Conservation (phyloP, 1,284 basidiomycete species). For the Quambalaria eucalypti region DNA sequence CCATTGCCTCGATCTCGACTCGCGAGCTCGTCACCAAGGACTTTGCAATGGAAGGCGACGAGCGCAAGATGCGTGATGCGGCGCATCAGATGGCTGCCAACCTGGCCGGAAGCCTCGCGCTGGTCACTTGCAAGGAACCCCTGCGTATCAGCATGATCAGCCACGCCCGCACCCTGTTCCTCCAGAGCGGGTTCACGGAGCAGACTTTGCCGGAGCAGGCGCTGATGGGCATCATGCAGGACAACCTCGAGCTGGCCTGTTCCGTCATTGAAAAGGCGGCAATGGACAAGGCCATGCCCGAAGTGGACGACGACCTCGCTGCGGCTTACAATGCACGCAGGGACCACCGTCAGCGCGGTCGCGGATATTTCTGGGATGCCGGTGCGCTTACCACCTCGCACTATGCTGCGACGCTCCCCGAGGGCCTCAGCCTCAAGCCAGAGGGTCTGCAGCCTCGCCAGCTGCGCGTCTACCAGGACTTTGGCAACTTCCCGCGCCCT, state of each 20-base stretch:
- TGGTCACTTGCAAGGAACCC: conserved; percentile 98
- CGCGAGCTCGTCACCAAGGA: conserved; percentile 92
- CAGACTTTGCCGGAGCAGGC: conserved; percentile 53
- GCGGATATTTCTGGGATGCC: conserved; percentile 37
- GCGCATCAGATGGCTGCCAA: conserved; percentile 95
- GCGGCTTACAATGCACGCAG: conserved; percentile 67
- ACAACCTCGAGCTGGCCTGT: conserved; percentile 91
- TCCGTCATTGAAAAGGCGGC: conserved; percentile 92
- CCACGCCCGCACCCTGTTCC: conserved; percentile 62
- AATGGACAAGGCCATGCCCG: conserved; percentile 89
- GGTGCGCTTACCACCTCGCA: conserved; percentile 51
- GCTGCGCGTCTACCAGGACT: conserved; percentile 88
- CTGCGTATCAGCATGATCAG: conserved; percentile 83
- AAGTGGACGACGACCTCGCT: conserved; percentile 83
- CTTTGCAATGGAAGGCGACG: conserved; percentile 86
- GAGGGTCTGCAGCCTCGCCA: conserved; percentile 75
- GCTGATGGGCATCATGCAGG: conserved; percentile 72
- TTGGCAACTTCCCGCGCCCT: conserved; percentile 49
- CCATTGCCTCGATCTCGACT: conserved; percentile 95
- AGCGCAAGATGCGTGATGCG: conserved; percentile 79
- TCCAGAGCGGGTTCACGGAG: conserved; percentile 55
- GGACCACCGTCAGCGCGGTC: conserved; percentile 71
- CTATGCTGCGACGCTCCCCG: conserved; percentile 73
- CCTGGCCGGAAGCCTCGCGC: conserved; percentile 85
- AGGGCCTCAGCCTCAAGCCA: conserved; percentile 75